phyloP scores from a whole-genome alignment of 2,329 filamentous ascomycete species.

The Zarea fungicola region DNA sequence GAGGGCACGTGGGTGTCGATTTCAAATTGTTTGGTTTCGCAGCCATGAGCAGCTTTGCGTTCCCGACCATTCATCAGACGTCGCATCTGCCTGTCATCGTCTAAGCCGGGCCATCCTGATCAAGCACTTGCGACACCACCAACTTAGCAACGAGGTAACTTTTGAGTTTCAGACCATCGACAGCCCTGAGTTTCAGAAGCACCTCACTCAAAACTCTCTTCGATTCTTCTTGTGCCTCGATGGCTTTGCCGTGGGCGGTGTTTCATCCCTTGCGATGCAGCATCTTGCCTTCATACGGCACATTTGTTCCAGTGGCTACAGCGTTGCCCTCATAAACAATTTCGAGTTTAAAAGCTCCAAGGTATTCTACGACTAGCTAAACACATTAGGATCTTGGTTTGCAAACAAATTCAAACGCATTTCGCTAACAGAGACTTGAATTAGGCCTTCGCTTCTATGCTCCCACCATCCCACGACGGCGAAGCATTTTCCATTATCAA shows the following conservation, averaged over 20 bases:
- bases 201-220: neutral
- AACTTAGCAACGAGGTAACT: neutral
- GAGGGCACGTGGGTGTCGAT: conserved; percentile 59
- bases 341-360: conserved; percentile 14
- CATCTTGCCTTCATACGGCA: conserved; percentile 4
- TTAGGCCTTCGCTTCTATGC: conserved; percentile 15
- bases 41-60: conserved; percentile 50
- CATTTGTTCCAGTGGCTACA: conserved; percentile 1
- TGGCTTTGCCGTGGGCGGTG: neutral
- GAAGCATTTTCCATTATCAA: conserved; percentile 7
- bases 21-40: conserved; percentile 66
- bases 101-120: conserved; percentile 60
- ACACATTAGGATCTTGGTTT: neutral
- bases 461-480: neutral
- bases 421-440: conserved; percentile 21
- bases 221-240: conserved; percentile 13
- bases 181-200: neutral
- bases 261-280: neutral
- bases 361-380: conserved; percentile 12
- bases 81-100: conserved; percentile 22
- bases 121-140: conserved; percentile 47
- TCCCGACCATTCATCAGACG: conserved; percentile 27
- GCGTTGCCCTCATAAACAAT: conserved; percentile 10
- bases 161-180: conserved; percentile 2
- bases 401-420: neutral